Percentiles rank a stretch among this genome's conserved stretches.
These are phyloP conservation scores for Pilatotrama ljubarskyi DNA, from an alignment of 768 basidiomycete genomes.

Conservation along the genomic window DNA sequence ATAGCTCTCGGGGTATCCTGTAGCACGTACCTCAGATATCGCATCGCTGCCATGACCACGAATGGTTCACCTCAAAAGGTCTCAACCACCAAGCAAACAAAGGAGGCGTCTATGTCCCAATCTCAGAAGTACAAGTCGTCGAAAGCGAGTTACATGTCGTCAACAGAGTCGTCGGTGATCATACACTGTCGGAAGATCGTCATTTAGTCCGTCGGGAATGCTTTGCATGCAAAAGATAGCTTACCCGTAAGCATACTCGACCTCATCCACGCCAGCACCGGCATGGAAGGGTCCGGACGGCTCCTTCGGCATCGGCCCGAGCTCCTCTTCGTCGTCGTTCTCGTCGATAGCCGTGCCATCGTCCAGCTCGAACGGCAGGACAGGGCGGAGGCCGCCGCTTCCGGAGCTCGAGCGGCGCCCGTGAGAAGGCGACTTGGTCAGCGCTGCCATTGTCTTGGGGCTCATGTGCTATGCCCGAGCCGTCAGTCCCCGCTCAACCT, in stretches of 20 bases:
- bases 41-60: background rate
- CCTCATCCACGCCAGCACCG: slow-evolving; percentile 85
- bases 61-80: no score
- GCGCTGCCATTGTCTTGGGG: slow-evolving; percentile 89
- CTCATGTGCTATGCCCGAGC: slow-evolving; percentile 80
- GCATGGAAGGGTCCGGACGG: slow-evolving; percentile 70
- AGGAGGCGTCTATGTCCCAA: no score
- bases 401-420: slow-evolving; percentile 80
- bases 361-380: slow-evolving; percentile 75
- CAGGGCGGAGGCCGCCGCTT: slow-evolving; percentile 73
- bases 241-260: slow-evolving; percentile 86
- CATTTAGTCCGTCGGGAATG: background rate
- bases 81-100: no score
- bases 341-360: slow-evolving; percentile 72
- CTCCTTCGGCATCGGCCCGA: slow-evolving; percentile 78
- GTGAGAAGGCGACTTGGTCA: slow-evolving; percentile 89
- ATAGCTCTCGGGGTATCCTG: background rate
- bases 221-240: slow-evolving; percentile 30
- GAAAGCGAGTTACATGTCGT: background rate
- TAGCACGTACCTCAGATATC: background rate
- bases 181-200: background rate
- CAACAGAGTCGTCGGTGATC: background rate
- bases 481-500: background rate
- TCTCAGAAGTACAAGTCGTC: background rate
- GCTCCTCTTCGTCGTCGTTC: slow-evolving; percentile 73